A percentile compares a stretch with the other conserved stretches of the same genome.
Conservation (phyloP, 2,329 filamentous ascomycete genomes). For the Pseudopyrenochaeta lycopersici region DNA sequence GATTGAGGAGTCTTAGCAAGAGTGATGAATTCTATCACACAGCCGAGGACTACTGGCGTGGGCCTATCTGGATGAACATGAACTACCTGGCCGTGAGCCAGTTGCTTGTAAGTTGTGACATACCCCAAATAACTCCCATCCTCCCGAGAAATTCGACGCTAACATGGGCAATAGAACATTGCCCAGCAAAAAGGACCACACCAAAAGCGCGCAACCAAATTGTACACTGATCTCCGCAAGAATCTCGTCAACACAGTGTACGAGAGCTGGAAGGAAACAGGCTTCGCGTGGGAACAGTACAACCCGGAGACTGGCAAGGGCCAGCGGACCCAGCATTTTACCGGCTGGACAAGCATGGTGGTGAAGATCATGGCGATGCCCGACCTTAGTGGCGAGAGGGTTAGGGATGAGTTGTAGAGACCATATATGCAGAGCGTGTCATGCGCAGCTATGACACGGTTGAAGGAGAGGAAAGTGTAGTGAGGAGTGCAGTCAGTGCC, state of each 20-base stretch:
- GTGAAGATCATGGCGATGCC: conserved; percentile 98
- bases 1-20: conserved; percentile 89
- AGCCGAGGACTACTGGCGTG: conserved; percentile 96
- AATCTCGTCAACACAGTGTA: conserved; percentile 92
- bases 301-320: conserved; percentile 90
- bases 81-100: conserved; percentile 89
- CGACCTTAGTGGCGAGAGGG: conserved; percentile 60
- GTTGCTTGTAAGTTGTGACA: conserved; percentile 64
- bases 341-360: conserved; percentile 97
- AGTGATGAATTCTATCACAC: conserved; percentile 85
- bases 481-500: not conserved
- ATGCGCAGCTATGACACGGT: not conserved
- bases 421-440: not conserved
- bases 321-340: conserved; percentile 98
- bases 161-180: conserved; percentile 61
- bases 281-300: conserved; percentile 99
- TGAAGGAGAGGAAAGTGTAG: not conserved
- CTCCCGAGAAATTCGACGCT: conserved; percentile 14
- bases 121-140: not conserved
- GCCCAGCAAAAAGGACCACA: conserved; percentile 73
- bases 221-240: conserved; percentile 79
- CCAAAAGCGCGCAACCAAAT: conserved; percentile 70
- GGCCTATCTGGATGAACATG: conserved; percentile 95
- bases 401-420: conserved; percentile 42
- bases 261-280: conserved; percentile 86